Evolutionary conservation across 2,329 filamentous ascomycete species (phyloP), one percentile per base, ranked within the genome.

Genomic region (Delphinella strobiligena): DNA sequence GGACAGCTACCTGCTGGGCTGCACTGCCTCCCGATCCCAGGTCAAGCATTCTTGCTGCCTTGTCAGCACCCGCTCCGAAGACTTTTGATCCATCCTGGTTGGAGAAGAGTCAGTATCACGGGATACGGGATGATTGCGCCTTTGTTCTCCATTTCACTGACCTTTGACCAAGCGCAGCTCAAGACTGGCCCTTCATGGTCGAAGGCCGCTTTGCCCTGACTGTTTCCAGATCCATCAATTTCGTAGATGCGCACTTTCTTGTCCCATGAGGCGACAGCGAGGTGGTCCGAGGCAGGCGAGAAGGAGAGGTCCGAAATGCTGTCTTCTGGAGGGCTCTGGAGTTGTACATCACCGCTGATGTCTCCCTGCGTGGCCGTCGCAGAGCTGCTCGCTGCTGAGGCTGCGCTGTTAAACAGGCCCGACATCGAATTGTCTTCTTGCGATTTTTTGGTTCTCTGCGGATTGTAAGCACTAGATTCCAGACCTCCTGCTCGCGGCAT

Each of bases 201-300:
- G 56, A 91, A 93, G 43, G 81, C 68, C 47, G 86, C 86, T 55
- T 88, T 89, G 36, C 86, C 87, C 58, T 86, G 77, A 54, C 82
- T 89, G 56, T 82, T 75, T 32, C 87, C 86, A 49, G 77, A 77
- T 41, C 64, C 65, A 48, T 80, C 77, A 57, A 96, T 86, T 61
- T 96, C 86, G 66, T 96, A 98, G 58, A 98, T 89, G 55, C 88
- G 82, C 47, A 96, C 86, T 61, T 94, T 93, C 68, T 93, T 93
- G 64, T 98, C 91, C 91, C 91, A 98, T 52, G 86, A 94, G 35
- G 86, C 70, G 27, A 95, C 84, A 17, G 89, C 87, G 14, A 98
- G 71, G 58, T 93, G 82, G 53, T 96, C 86, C 49, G 66, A 73
- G 38, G 70, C 70, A 1, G 80, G 76, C 11, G 82, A 88, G 66